Conservation (phyloP, 768 basidiomycete species). For the Auricularia sp. region DNA sequence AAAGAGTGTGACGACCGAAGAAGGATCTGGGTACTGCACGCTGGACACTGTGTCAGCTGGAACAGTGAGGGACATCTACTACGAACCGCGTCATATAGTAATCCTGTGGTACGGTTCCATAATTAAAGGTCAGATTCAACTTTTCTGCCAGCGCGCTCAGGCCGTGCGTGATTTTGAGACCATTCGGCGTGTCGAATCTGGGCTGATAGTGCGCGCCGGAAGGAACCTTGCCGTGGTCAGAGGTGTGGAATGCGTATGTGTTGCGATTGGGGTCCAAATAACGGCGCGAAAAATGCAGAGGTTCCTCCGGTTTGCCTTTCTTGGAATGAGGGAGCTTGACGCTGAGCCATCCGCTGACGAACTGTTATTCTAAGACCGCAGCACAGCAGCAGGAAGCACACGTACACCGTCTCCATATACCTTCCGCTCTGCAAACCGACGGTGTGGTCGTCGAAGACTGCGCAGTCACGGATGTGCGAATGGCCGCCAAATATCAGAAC, state of each 20-base stretch:
- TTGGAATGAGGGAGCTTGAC: slow-evolving; percentile 32
- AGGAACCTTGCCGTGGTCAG: background rate
- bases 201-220: slow-evolving; percentile 20
- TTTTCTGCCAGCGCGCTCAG: slow-evolving; percentile 40
- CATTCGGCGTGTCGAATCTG: slow-evolving; percentile 53
- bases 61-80: too few relatives aligned
- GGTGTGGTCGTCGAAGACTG: slow-evolving; percentile 61
- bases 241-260: slow-evolving; percentile 28
- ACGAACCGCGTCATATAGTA: slow-evolving; percentile 47
- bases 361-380: background rate
- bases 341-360: slow-evolving; percentile 22
- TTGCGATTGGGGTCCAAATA: slow-evolving; percentile 76
- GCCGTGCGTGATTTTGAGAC: slow-evolving; percentile 43
- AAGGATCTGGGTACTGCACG: slow-evolving; percentile 50
- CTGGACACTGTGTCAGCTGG: too few relatives aligned
- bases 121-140: slow-evolving; percentile 55
- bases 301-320: slow-evolving; percentile 20
- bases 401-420: slow-evolving; percentile 77
- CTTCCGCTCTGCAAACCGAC: slow-evolving; percentile 77
- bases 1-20: slow-evolving; percentile 51
- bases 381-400: background rate
- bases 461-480: slow-evolving; percentile 70
- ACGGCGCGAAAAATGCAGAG: slow-evolving; percentile 53
- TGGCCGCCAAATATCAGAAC: slow-evolving; percentile 82
- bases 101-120: slow-evolving; percentile 68